These are phyloP conservation scores for Microcos paniculata DNA, from an alignment of 345 rosid species.

Conservation along the genomic window DNA sequence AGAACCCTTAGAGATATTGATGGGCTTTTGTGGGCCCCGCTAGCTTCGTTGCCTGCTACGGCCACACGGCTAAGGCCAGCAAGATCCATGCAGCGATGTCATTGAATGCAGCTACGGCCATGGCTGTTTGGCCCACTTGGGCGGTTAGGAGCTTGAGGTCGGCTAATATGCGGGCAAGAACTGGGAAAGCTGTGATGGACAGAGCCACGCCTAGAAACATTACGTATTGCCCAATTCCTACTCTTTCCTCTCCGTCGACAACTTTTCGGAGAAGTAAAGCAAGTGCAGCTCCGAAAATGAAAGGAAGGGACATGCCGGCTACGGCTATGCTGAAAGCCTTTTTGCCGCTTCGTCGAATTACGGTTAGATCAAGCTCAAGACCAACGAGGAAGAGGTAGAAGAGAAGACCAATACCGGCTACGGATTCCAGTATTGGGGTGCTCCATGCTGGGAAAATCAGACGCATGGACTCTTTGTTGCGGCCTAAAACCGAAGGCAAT, in stretches of 20 bases:
- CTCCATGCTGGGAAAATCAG: constrained; percentile 52
- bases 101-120: constrained; percentile 54
- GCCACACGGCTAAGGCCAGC: constrained; percentile 49
- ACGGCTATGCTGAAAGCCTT: constrained; percentile 46
- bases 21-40: constrained; percentile 20
- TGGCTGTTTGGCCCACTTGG: constrained; percentile 47
- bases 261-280: constrained; percentile 40
- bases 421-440: constrained; percentile 49
- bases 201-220: constrained; percentile 53
- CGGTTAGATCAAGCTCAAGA: constrained; percentile 53
- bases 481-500: constrained; percentile 52
- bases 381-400: constrained; percentile 66
- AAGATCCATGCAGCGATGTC: constrained; percentile 54
- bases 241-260: constrained; percentile 35
- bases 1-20: constrained; percentile 56
- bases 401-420: constrained; percentile 58
- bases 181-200: constrained; percentile 56
- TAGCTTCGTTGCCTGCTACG: constrained; percentile 33
- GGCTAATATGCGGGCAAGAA: constrained; percentile 52
- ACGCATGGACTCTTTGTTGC: constrained; percentile 39
- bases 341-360: constrained; percentile 39
- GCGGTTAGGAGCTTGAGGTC: constrained; percentile 56
- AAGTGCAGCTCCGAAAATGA: constrained; percentile 43
- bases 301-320: constrained; percentile 60
- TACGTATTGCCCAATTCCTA: constrained; percentile 37